These are phyloP conservation scores for Trametes sp. DNA, from an alignment of 1,284 basidiomycete species.

Conservation along the genomic window DNA sequence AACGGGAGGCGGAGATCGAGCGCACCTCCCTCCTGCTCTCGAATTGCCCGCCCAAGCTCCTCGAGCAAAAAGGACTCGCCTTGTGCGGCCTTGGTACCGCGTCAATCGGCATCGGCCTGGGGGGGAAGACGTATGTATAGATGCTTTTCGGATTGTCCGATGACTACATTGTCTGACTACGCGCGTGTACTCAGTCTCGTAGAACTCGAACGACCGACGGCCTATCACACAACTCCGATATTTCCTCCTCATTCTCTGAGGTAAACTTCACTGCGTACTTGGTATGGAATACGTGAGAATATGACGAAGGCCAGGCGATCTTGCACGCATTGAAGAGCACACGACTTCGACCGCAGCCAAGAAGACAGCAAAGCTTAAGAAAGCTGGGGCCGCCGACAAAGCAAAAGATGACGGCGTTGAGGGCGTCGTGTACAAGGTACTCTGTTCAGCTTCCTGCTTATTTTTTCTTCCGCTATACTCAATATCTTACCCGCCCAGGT, in stretches of 20 bases:
- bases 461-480: too few species aligned
- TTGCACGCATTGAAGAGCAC: constrained; percentile 85
- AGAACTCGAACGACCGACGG: constrained; percentile 85
- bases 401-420: constrained; percentile 50
- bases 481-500: too few species aligned
- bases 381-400: constrained; percentile 46
- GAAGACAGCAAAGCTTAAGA: constrained; percentile 56
- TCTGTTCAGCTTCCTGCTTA: too few species aligned
- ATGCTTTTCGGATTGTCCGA: neutral
- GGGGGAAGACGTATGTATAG: constrained; percentile 83
- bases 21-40: constrained; percentile 83
- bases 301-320: constrained; percentile 61
- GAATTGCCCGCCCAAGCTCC: constrained; percentile 83
- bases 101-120: constrained; percentile 81
- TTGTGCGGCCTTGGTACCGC: constrained; percentile 78
- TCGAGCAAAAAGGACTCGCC: constrained; percentile 89
- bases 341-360: constrained; percentile 49
- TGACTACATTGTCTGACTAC: too few species aligned
- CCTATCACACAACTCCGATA: constrained; percentile 73
- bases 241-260: constrained; percentile 90
- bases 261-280: constrained; percentile 42
- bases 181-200: constrained; percentile 63
- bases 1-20: constrained; percentile 86
- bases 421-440: constrained; percentile 83
- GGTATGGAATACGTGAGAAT: constrained; percentile 14